Percentiles rank a stretch among this genome's conserved stretches.
Conservation (phyloP, 208 protist species). For the Plasmodiophora brassicae region DNA sequence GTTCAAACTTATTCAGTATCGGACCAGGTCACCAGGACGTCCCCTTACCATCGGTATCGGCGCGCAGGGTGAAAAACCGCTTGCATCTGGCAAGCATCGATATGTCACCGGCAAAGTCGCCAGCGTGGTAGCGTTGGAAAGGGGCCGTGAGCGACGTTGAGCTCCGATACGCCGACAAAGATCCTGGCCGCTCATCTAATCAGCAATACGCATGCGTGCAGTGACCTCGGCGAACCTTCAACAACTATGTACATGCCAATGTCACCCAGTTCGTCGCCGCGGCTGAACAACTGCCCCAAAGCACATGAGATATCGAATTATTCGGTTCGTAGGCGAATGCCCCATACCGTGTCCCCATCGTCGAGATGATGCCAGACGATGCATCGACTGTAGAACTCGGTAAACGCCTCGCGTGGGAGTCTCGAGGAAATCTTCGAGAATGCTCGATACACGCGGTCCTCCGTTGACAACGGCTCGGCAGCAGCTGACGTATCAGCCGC, state of each 20-base stretch:
- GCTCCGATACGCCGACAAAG: conserved; percentile 5
- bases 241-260: not conserved
- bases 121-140: not conserved
- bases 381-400: not conserved
- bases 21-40: not conserved
- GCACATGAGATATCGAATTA: not conserved
- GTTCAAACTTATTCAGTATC: no score
- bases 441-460: not conserved
- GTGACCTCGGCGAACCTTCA: not conserved
- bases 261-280: conserved; percentile 2
- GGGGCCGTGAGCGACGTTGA: not conserved
- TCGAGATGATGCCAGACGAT: conserved; percentile 7
- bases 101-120: not conserved
- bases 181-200: not conserved
- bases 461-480: not conserved
- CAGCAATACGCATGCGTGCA: not conserved
- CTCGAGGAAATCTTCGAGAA: not conserved
- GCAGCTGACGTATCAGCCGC: no score
- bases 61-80: not conserved
- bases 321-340: not conserved
- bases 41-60: not conserved
- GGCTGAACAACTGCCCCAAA: not conserved
- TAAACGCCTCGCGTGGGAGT: not conserved
- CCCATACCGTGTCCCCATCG: not conserved
- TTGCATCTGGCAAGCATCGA: not conserved